Conservation (phyloP, 306 rosid species). For the Glycine soja region DNA sequence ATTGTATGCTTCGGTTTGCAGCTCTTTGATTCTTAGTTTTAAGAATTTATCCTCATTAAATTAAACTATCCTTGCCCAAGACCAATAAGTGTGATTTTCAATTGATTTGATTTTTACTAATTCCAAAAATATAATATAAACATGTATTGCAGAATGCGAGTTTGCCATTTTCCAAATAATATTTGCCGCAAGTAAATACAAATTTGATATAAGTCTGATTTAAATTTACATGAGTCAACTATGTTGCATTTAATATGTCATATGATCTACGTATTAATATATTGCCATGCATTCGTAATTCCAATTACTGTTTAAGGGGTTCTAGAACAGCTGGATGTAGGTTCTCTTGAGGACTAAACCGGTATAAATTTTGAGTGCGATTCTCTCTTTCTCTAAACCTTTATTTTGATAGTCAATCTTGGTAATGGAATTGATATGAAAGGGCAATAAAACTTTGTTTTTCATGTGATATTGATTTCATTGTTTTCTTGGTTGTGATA, state of each 20-base stretch:
- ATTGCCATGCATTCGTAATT: background rate
- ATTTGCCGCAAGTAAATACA: background rate
- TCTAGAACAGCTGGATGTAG: too few relatives aligned
- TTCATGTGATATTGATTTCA: too few relatives aligned
- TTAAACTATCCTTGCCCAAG: background rate
- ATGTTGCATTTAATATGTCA: background rate
- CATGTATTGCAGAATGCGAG: background rate
- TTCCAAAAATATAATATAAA: background rate
- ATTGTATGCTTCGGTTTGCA: background rate
- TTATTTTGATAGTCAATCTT: too few relatives aligned
- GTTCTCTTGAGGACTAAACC: too few relatives aligned
- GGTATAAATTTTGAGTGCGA: too few relatives aligned
- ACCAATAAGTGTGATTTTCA: background rate
- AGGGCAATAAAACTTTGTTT: too few relatives aligned
- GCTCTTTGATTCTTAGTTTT: background rate
- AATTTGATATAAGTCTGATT: background rate
- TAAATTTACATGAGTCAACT: background rate
- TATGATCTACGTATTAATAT: background rate
- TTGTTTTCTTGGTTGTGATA: too few relatives aligned
- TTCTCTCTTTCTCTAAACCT: too few relatives aligned
- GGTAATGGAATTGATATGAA: too few relatives aligned
- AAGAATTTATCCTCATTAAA: background rate
- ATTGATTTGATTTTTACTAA: too few relatives aligned
- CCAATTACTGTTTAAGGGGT: too few relatives aligned
- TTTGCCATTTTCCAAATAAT: background rate